phyloP scores from a whole-genome alignment of 1,139 yeast genomes.

The Magnusiomyces sp. region DNA sequence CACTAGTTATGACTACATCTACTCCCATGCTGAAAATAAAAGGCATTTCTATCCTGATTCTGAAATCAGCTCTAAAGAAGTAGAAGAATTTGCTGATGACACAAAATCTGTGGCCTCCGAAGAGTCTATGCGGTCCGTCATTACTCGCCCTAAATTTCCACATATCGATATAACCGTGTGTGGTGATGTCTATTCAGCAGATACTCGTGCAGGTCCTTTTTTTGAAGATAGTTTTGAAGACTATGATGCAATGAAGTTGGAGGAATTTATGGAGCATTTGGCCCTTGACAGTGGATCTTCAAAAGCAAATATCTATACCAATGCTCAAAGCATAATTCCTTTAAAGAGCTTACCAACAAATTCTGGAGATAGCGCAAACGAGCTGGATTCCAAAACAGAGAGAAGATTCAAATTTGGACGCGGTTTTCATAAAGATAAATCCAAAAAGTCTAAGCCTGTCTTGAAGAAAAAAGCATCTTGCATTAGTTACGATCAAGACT shows the following conservation, averaged over 20 bases:
- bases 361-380: neutral
- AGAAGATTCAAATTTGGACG: neutral
- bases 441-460: neutral
- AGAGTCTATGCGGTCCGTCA: neutral
- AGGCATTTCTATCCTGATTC: neutral
- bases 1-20: too few relatives aligned
- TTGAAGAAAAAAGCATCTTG: neutral
- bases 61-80: neutral
- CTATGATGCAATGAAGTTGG: slow-evolving; percentile 14
- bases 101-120: too few relatives aligned
- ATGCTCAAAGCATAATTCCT: too few relatives aligned
- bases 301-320: too few relatives aligned
- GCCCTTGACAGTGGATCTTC: neutral
- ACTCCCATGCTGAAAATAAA: neutral
- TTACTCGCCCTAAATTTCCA: slow-evolving; percentile 4
- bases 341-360: too few relatives aligned
- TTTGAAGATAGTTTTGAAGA: slow-evolving; percentile 14
- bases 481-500: too few relatives aligned
- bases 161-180: slow-evolving; percentile 8
- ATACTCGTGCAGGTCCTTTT: slow-evolving; percentile 11
- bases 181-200: slow-evolving; percentile 7
- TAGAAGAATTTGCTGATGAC: too few relatives aligned
- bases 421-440: neutral
- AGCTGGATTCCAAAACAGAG: neutral
- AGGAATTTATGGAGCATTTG: slow-evolving; percentile 8